Evolutionary conservation across 1,139 yeast genomes (phyloP), one percentile per base, ranked within the genome.

Genomic region (Fermentozyma sake): DNA sequence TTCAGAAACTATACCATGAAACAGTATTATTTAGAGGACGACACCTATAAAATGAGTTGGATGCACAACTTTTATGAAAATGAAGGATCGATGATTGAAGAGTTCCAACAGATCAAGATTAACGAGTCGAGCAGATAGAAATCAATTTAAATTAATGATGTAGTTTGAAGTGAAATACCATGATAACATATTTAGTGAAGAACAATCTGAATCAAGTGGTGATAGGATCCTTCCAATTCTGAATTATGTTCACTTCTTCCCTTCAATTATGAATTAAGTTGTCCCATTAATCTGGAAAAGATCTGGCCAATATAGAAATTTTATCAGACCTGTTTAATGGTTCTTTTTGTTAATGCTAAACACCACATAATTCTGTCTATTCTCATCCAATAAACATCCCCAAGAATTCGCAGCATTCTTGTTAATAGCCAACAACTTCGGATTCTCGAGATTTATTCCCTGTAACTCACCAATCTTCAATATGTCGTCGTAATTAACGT

Each of bases 361-460:
- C 4, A 69, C 52, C 7, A 52, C 33, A 42, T 69, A 72, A 24
- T 56, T 55, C 31, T 60, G 61, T 27, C 54, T 51, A 20, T 59
- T 54, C 3, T 47, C 34, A 30, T 68, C 73, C 14, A 72, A 39
- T 15, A 72, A 34, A 38, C 73, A 70, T 1, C 66, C 72, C 24
- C 52, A 46, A 2, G 46, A 37, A 24, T 57, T 42, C 2, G 32
- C 21, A 20, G 32, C 23, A 20, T 32, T 30, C 12, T 43, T 34
- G 33, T 55, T 58, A 16, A 61, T 34, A 1, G 68, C 46, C 25
- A 67, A 28, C 17, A 44, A 36, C 9, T 38, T 37, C 6, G 64
- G 61, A 3, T 34, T 23, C 14, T 36, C 33, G 12, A 45, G 31
- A 4, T 23, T 21, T 10, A 42, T 24, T 4, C 30, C 30, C 2